Base-by-base conservation (phyloP, 2,329 filamentous ascomycete species). In the Coleophoma cylindrospora region DNA sequence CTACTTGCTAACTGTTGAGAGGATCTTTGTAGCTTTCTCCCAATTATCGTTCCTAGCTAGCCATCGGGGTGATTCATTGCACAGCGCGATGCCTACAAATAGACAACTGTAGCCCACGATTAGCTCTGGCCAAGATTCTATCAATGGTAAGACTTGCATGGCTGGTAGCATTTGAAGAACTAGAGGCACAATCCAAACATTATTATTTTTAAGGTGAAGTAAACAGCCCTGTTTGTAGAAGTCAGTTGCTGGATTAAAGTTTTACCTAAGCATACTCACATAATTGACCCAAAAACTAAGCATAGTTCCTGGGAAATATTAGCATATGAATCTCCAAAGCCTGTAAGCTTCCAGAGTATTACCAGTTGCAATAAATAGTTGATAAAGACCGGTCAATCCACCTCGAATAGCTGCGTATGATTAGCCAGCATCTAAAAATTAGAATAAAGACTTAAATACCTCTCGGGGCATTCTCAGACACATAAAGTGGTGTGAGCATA, bases 21-120 rank as follows among this genome's bases (percentile, higher is more conserved):
- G 73, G 15, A 81, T 76, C 0, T 52, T 53, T 3, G 74, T 77
- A 1, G 84, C 80, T 38, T 78, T 71, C 52, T 88, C 84, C 83
- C 83, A 87, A 55, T 83, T 75, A 58, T 87, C 83, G 58, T 81
- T 75, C 57, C 81, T 80, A 21, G 84, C 85, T 21, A 85, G 76
- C 78, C 80, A 88, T 56, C 85, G 76, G 13, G 84, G 84, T 7
- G 81, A 85, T 55, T 78, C 75, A 11, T 73, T 73, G 61, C 82
- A 84, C 46, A 84, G 64, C 2, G 79, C 61, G 74, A 89, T 86
- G 56, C 81, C 80, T 14, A 71, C 33, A 32, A 84, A 70, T 13
- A 89, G 72, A 32, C 81, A 10, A 21, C 15, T 43, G 10, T 19
- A 22, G 21, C 22, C 3, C 10, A 14, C 15, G 6, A 2, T 12